Evolutionary conservation across 1,284 basidiomycete genomes (phyloP).

Genomic region (Quambalaria eucalypti): DNA sequence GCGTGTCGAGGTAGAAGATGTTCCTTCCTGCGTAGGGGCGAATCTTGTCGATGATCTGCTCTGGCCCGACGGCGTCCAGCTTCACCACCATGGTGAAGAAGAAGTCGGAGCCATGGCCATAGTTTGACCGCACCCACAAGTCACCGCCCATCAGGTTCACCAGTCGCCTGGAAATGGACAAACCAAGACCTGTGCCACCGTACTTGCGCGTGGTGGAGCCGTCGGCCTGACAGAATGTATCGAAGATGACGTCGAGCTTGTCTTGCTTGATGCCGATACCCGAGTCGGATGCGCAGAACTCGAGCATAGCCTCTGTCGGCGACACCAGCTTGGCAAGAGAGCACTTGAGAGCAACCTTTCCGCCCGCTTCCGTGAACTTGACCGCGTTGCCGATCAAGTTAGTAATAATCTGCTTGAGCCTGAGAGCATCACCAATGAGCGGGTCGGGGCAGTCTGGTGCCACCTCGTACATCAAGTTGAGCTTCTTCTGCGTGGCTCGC

Average conservation of each 20-base stretch:
- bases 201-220: conserved; percentile 65
- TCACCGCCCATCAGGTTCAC: conserved; percentile 96
- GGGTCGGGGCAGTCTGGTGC: conserved; percentile 93
- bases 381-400: conserved; percentile 41
- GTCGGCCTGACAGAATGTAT: conserved; percentile 98
- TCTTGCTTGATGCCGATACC: conserved; percentile 99
- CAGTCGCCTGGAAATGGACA: conserved; percentile 63
- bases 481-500: conserved; percentile 91
- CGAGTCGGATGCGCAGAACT: conserved; percentile 95
- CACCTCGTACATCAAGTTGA: conserved; percentile 93
- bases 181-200: conserved; percentile 91
- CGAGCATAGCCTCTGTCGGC: conserved; percentile 72
- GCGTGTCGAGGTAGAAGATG: conserved; percentile 81
- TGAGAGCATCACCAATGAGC: conserved; percentile 89
- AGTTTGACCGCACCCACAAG: conserved; percentile 93
- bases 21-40: conserved; percentile 39
- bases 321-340: conserved; percentile 58
- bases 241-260: conserved; percentile 96
- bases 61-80: conserved; percentile 30
- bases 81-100: conserved; percentile 73
- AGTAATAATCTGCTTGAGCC: conserved; percentile 51
- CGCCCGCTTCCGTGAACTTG: conserved; percentile 73
- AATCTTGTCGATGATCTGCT: conserved; percentile 41
- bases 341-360: conserved; percentile 83
- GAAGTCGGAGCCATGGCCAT: conserved; percentile 82